phyloP scores from a whole-genome alignment of 202 grass and related monocot genomes.

The Miscanthus sacchariflorus region DNA sequence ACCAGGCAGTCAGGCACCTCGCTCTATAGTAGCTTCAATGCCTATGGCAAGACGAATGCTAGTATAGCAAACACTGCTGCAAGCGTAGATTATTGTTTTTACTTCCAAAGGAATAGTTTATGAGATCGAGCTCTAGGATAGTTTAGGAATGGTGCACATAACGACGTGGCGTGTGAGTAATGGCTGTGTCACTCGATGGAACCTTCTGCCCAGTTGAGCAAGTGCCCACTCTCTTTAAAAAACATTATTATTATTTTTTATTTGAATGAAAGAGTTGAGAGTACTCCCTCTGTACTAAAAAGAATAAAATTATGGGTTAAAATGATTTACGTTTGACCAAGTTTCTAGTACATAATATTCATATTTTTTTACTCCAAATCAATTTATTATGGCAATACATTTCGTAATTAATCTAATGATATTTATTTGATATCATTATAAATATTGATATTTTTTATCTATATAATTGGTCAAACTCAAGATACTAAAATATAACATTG shows the following conservation, averaged over 20 bases:
- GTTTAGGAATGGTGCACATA: background rate
- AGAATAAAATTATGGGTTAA: too few species aligned
- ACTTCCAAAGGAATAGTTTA: background rate
- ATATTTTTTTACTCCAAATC: too few species aligned
- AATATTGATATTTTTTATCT: too few species aligned
- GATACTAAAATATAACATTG: too few species aligned
- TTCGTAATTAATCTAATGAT: too few species aligned
- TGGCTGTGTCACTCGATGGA: background rate
- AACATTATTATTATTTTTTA: background rate
- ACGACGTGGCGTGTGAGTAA: background rate
- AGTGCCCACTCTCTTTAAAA: background rate
- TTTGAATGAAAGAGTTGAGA: background rate
- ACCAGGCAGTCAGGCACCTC: background rate
- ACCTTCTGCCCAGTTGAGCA: background rate
- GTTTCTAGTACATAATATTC: too few species aligned
- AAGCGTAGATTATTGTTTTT: background rate
- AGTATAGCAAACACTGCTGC: background rate
- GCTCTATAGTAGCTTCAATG: background rate
- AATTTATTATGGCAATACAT: too few species aligned
- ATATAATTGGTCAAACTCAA: too few species aligned
- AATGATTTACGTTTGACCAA: too few species aligned
- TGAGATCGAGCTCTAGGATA: background rate
- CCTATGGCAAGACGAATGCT: background rate
- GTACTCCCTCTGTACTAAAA: too few species aligned
- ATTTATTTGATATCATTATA: too few species aligned